Evolutionary conservation across 805 yeast species (phyloP), one percentile per base, ranked within the genome.

Genomic region (Zygotorulaspora sp.): DNA sequence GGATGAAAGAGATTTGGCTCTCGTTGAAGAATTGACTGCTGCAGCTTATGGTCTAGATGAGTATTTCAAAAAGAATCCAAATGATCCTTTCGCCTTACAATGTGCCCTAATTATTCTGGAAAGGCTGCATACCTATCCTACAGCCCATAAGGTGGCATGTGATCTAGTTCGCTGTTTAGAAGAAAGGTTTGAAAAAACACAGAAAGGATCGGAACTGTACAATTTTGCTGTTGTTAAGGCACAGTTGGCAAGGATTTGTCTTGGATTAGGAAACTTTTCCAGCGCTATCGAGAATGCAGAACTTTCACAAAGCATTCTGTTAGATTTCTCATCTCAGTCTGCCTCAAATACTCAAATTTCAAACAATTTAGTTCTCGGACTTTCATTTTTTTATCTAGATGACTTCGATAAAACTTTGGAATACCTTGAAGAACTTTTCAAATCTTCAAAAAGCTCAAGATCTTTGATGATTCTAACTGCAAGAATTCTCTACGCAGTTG

Each of bases 401-500:
- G 74, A 80, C 22, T 78, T 80, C 53, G 83, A 77, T 40, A 70
- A 70, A 7, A 77, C 97, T 0, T 61, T 90, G 38, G 75, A 70
- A 2, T 78, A 80, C 52, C 79, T 90, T 55, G 77, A 75, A 41
- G 61, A 66, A 22, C 76, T 92, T n/a, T 63, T 88, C 30, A 71
- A 66, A 17, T 52, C 61, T 1, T 71, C 80, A 16, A 72, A 75
- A 4, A 78, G 75, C 33, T 76, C 83, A 4, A 77, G 74, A 45
- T 72, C 80, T 44, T 70, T 87, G n/a, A 78, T 86, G 11, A 75
- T 81, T 5, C 62, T 90, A 19, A 71, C 86, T 14, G 77, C 92
- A 0, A 95, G 88, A 54, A 82, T 89, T 0, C 66, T 92, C 34
- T 83, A 81, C 65, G 85, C 86, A 2, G 75, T 75, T 40, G 83